Conservation (phyloP, 441 rosid species). For the Euphorbia neoarborescens region DNA sequence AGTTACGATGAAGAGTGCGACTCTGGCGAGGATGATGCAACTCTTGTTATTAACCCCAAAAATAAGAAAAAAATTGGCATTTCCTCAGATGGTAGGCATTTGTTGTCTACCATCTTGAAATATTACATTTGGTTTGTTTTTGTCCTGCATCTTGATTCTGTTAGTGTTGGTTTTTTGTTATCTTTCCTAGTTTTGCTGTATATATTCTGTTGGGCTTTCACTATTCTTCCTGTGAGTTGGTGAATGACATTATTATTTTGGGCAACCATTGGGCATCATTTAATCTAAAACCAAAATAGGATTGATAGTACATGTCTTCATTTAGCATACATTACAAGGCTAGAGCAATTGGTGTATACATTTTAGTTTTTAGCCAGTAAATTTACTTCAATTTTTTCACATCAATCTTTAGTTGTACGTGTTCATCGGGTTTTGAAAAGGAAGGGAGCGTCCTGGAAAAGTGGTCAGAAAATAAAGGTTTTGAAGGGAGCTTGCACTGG, state of each 20-base stretch:
- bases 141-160: not conserved
- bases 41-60: constrained; percentile 32
- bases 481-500: constrained; percentile 56
- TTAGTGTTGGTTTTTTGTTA: not conserved
- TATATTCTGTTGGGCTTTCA: not conserved
- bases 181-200: not conserved
- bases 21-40: constrained; percentile 51
- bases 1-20: constrained; percentile 46
- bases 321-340: not conserved
- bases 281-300: not conserved
- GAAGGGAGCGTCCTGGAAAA: constrained; percentile 45
- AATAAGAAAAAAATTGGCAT: constrained; percentile 49
- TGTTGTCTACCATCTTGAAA: not conserved
- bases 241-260: not conserved
- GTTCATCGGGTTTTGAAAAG: constrained; percentile 40
- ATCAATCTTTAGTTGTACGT: constrained; percentile 47
- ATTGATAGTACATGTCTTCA: not conserved
- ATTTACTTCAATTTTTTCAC: constrained; percentile 5
- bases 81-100: constrained; percentile 45
- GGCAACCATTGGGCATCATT: not conserved
- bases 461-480: constrained; percentile 53
- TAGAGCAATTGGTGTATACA: not conserved
- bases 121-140: not conserved
- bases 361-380: not conserved
- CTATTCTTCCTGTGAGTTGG: constrained; percentile 1